Evolutionary conservation across 176 grass and related monocot species (phyloP).

Genomic region (Juncus inflexus): DNA sequence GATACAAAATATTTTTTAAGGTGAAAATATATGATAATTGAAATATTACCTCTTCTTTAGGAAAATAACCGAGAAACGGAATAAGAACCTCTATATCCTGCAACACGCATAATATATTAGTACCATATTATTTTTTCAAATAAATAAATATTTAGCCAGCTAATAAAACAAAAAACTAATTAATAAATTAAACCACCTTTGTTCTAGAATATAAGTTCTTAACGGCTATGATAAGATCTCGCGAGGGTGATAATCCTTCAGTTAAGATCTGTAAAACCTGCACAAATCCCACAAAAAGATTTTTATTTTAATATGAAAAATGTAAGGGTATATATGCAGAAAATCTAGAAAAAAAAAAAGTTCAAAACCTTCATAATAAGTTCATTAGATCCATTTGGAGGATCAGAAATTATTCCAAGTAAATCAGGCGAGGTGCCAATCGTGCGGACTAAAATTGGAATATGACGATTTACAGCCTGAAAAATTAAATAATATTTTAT

Average conservation of each 20-base stretch:
- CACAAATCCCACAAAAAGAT: slow-evolving; percentile 16
- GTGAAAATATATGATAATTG: background rate
- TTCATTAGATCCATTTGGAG: slow-evolving; percentile 51
- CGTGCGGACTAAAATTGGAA: slow-evolving; percentile 83
- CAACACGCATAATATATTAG: slow-evolving; percentile 23
- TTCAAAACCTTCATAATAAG: slow-evolving; percentile 75
- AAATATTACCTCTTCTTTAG: slow-evolving; percentile 79
- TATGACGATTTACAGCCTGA: slow-evolving; percentile 74
- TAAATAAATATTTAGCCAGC: no score
- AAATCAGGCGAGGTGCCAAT: slow-evolving; percentile 67
- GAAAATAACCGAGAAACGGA: slow-evolving; percentile 62
- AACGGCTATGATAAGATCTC: slow-evolving; percentile 71
- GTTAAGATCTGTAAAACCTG: slow-evolving; percentile 90
- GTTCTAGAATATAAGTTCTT: slow-evolving; percentile 80
- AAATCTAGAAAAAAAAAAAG: no score
- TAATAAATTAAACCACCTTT: slow-evolving; percentile 46
- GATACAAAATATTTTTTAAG: slow-evolving; percentile 6
- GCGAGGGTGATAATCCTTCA: slow-evolving; percentile 59
- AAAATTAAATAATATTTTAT: slow-evolving; percentile 5
- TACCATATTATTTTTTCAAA: background rate
- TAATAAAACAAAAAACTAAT: no score
- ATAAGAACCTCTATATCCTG: slow-evolving; percentile 90
- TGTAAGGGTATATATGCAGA: slow-evolving; percentile 20
- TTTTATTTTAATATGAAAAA: background rate
- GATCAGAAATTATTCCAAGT: slow-evolving; percentile 76